phyloP scores from a whole-genome alignment of 2,329 filamentous ascomycete species.

The Laburnicola sp. region DNA sequence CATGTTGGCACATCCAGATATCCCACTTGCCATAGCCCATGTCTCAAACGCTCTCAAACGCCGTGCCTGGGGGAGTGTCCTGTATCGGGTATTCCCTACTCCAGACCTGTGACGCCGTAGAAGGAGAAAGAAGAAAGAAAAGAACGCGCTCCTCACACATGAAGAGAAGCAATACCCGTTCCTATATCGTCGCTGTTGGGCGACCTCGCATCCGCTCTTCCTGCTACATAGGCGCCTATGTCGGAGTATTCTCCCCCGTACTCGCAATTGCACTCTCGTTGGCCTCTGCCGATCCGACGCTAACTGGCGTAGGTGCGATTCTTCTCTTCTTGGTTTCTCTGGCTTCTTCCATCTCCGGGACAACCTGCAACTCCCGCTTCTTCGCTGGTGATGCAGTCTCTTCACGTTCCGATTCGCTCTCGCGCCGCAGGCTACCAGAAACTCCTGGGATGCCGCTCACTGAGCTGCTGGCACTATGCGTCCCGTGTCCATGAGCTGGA shows the following conservation, averaged over 20 bases:
- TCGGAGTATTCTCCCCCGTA: constrained; percentile 36
- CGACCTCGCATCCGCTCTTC: constrained; percentile 5
- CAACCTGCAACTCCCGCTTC: constrained; percentile 45
- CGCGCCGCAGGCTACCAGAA: constrained; percentile 21
- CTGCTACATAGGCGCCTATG: constrained; percentile 22
- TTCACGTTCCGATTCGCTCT: constrained; percentile 43
- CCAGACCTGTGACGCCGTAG: constrained; percentile 4
- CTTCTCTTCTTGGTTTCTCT: constrained; percentile 50
- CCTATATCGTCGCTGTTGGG: background rate
- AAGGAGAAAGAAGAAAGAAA: background rate
- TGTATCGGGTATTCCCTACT: constrained; percentile 11
- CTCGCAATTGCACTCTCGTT: constrained; percentile 35
- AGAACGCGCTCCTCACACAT: background rate
- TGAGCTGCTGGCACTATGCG: constrained; percentile 59
- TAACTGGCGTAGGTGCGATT: constrained; percentile 52
- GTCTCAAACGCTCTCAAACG: constrained; percentile 16
- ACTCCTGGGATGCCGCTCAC: constrained; percentile 54
- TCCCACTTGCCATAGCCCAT: background rate
- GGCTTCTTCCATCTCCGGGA: constrained; percentile 40
- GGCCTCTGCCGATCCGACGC: constrained; percentile 16
- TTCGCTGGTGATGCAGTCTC: constrained; percentile 30
- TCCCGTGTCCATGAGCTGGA: constrained; percentile 56
- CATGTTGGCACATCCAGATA: background rate
- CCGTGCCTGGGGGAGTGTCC: constrained; percentile 16
- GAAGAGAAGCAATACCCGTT: background rate